Evolutionary conservation across 345 rosid species (phyloP), one percentile per base, ranked within the genome.

Genomic region (Brassica nigra): DNA sequence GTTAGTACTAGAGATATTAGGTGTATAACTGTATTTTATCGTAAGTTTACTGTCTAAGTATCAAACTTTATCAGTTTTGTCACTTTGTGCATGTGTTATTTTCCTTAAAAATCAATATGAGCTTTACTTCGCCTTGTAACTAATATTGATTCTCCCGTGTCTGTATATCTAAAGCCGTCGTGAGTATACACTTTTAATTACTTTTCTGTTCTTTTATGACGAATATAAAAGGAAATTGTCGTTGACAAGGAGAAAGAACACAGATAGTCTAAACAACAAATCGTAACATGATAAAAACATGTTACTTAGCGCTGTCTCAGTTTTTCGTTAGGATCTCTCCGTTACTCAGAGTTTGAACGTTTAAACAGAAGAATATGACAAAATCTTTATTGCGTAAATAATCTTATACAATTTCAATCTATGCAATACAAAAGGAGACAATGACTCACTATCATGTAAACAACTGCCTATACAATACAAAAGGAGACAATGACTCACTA

Each of bases 171-270:
- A 58, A 70, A 58, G 39, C 70, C 65, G 70, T 62, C 76, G 65
- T 52, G 64, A 70, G 15, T 67, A 28, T 31, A 69, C 16, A 61
- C 18, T 70, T 16, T 77, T 5, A 23, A 15, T n/a, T 23, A 27
- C 27, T 33, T 66, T 36, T 55, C 15, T 37, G 52, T 55, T 76
- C 33, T 8, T 20, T 76, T 76, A 16, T 28, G 70, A 49, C 75
- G 10, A 62, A 62, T 70, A 18, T 33, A 31, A 70, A 62, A 33
- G 31, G 37, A 23, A 4, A n/a, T 62, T 77, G 75, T 36, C 69
- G 75, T 77, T 70, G 75, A 70, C 70, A 68, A 62, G 28, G 69
- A n/a, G 29, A 62, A 62, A 69, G 39, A 47, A 49, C 49, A 30
- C 31, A 34, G 7, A 27, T 7, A 15, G 15, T 28, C 8, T 14